Conservation (phyloP, 805 yeast species). For the Ogataea paradorogensis region DNA sequence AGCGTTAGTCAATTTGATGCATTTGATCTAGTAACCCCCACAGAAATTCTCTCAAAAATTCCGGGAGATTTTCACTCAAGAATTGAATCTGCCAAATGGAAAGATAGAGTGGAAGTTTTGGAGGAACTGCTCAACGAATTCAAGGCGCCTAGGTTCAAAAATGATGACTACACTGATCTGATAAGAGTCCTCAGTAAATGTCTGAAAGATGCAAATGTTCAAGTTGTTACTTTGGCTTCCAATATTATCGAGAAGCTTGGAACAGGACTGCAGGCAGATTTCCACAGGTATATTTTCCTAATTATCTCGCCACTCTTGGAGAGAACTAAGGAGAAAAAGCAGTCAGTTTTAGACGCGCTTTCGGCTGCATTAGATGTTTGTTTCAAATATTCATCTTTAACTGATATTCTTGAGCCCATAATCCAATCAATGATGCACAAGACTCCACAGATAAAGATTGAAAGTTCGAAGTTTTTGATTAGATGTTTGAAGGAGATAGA, state of each 20-base stretch:
- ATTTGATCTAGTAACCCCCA: slow-evolving; percentile 66
- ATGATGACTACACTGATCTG: slow-evolving; percentile 65
- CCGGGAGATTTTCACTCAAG: slow-evolving; percentile 60
- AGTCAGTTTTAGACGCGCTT: slow-evolving; percentile 71
- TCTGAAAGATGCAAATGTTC: slow-evolving; percentile 84
- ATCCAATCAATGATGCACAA: slow-evolving; percentile 64
- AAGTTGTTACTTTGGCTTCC: slow-evolving; percentile 79
- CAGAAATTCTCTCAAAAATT: slow-evolving; percentile 59
- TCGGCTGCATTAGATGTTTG: slow-evolving; percentile 62
- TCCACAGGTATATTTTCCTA: slow-evolving; percentile 49
- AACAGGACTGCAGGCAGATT: slow-evolving; percentile 58
- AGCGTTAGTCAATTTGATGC: slow-evolving; percentile 51
- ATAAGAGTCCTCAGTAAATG: slow-evolving; percentile 64
- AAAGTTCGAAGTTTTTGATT: slow-evolving; percentile 61
- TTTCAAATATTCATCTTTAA: slow-evolving; percentile 47
- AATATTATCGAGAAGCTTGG: slow-evolving; percentile 60
- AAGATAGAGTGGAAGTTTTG: slow-evolving; percentile 82
- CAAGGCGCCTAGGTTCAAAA: slow-evolving; percentile 51
- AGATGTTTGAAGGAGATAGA: slow-evolving; percentile 56
- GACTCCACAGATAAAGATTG: slow-evolving; percentile 78
- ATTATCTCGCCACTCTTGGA: slow-evolving; percentile 68
- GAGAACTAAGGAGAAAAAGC: slow-evolving; percentile 85
- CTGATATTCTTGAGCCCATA: slow-evolving; percentile 58
- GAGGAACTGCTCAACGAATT: slow-evolving; percentile 55
- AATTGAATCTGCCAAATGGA: slow-evolving; percentile 74